Evolutionary conservation across 495 filamentous ascomycete species (phyloP), one percentile per base, ranked within the genome.

Genomic region (Aspergillus nidulans): DNA sequence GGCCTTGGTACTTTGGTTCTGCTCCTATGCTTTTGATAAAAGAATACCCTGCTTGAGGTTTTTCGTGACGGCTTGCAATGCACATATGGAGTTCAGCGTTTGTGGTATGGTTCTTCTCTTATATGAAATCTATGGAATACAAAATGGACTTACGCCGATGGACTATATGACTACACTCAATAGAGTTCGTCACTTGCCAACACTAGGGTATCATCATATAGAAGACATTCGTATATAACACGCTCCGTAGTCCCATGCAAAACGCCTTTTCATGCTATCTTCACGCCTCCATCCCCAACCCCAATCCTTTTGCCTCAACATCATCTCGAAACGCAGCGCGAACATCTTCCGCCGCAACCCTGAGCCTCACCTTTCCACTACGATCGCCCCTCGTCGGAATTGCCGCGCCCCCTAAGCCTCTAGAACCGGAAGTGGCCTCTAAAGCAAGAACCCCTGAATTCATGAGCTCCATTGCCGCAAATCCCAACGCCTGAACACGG

Each of bases 261-360:
- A 50, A 50, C 48, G 48, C 48, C 48, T 18, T 40, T 6, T 20
- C 47, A 40, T 50, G 48, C 56, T 55, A 52, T 40, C 52, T 50
- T 69, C 52, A 76, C 38, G 61, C 57, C 43, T 74, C 71, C 68
- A 72, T 61, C 19, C 73, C 72, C 53, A 80, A 60, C 2, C 77
- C 89, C 57, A 96, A 72, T 15, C 83, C 84, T 65, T 85, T 89
- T 21, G 92, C 87, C 69, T 96, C 89, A 7, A 78, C 81, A 77
- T 99, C 94, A 60, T 96, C 92, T 54, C 85, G 83, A 60, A 97
- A 85, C 32, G 95, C 94, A 56, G 84, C 73, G 67, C 86, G 85
- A 0, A 99, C 82, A 69, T 99, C 94, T 61, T 97, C 94, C 40
- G 95, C 88, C 1, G 87, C 85, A 54, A 97, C 86, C 25, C 89